Base-by-base conservation (phyloP, 768 basidiomycete species). In the Lactifluus rugatus region DNA sequence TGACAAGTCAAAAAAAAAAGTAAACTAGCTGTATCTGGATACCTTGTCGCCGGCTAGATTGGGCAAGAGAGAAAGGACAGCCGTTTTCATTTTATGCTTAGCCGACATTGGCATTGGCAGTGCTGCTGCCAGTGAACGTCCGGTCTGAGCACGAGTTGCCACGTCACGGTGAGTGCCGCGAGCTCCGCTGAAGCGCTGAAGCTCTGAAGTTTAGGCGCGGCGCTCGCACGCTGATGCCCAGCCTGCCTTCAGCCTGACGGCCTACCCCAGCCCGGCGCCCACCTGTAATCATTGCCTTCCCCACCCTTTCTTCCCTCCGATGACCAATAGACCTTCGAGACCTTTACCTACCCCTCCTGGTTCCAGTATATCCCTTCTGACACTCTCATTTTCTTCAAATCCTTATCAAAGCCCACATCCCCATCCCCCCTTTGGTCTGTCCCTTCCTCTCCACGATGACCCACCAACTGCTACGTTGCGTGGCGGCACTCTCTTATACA, bases 401-500 rank as follows among this genome's bases (percentile, higher is more conserved):
- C 57, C 58, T 45, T 62, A 62, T 64, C 65, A 62, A 48, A 46
- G 61, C 39, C 65, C 77, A 19, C 77, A 74, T 64, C 75, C 78
- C 45, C 73, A 72, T 55, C 63, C 68, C 4, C 51, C 64, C 26
- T 68, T 65, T 54, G 41, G 49, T 11, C 63, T 65, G 31, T 25
- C 46, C 31, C n/a, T 28, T 41, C 58, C 61, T 65, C 60, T 70
- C 32, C 72, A 74, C 37, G 72, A 74, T 65, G 72, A 79, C 65
- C 73, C 75, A 56, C 72, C 73, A 34, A 65, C 73, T n/a, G 76
- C 76, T 32, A 75, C 78, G 57, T 71, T 85, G 62, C 82, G 82
- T 53, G 79, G 77, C 14, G 87, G 85, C 26, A 87, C 87, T 7
- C 73, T 91, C 52, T 74, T 92, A 39, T 89, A 93, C 78, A 86